A percentile compares a stretch with the other conserved stretches of the same genome.
phyloP scores from a whole-genome alignment of 2,329 filamentous ascomycete genomes.

The Pseudofabraea citricarpa region DNA sequence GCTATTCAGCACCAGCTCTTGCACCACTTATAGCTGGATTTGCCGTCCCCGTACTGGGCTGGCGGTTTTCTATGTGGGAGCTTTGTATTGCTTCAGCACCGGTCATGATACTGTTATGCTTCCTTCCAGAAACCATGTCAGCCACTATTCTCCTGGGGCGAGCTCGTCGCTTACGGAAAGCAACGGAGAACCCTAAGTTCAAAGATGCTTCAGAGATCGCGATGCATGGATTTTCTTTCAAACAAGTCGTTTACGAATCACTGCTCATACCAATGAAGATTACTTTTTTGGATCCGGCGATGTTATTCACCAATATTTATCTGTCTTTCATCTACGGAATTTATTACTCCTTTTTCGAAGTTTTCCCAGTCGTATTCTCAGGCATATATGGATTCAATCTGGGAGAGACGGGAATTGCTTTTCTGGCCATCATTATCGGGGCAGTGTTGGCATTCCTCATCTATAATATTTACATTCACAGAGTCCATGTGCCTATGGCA shows the following conservation, averaged over 20 bases:
- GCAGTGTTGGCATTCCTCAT: slow-evolving; percentile 44
- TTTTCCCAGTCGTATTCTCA: slow-evolving; percentile 56
- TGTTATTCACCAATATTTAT: slow-evolving; percentile 56
- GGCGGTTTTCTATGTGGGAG: slow-evolving; percentile 58
- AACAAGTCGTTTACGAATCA: slow-evolving; percentile 42
- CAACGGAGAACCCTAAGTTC: slow-evolving; percentile 48
- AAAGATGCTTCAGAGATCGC: slow-evolving; percentile 58
- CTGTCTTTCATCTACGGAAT: slow-evolving; percentile 54
- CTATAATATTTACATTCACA: slow-evolving; percentile 46
- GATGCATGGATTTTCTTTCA: slow-evolving; percentile 41
- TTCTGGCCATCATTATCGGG: slow-evolving; percentile 52
- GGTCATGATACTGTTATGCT: slow-evolving; percentile 33
- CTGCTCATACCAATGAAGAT: slow-evolving; percentile 55
- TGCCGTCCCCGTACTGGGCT: slow-evolving; percentile 46
- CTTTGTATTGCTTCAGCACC: slow-evolving; percentile 50
- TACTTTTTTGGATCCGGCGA: slow-evolving; percentile 50
- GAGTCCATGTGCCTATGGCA: slow-evolving; percentile 43
- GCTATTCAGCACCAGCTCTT: slow-evolving; percentile 35
- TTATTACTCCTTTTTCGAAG: slow-evolving; percentile 56
- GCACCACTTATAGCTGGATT: slow-evolving; percentile 55
- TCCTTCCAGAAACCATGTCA: slow-evolving; percentile 57
- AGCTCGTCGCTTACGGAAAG: slow-evolving; percentile 49
- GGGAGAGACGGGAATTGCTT: slow-evolving; percentile 51
- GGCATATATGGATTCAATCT: slow-evolving; percentile 52
- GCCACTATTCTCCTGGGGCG: slow-evolving; percentile 53